A percentile compares a stretch with the other conserved stretches of the same genome.
Evolutionary conservation across 1,284 basidiomycete genomes (phyloP).

Genomic region (Pseudozyma sp.): DNA sequence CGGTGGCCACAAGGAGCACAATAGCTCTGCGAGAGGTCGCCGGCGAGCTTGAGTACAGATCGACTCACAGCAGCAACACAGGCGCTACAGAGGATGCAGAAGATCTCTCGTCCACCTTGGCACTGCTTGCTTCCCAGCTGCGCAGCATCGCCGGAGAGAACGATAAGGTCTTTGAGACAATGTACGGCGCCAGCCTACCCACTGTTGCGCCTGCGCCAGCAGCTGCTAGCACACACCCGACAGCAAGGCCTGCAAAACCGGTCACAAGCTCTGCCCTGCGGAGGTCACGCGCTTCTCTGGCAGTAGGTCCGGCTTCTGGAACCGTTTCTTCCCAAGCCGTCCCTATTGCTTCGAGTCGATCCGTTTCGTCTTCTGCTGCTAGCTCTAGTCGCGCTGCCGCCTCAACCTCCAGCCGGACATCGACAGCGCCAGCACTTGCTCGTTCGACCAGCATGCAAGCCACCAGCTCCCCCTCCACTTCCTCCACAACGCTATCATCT

Average conservation of each 20-base stretch:
- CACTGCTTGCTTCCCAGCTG: constrained; percentile 66
- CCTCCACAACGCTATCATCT: background rate
- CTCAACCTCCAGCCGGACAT: constrained; percentile 7
- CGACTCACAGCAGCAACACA: constrained; percentile 64
- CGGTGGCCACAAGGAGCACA: constrained; percentile 83
- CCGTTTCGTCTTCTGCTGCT: constrained; percentile 19
- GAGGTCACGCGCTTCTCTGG: constrained; percentile 17
- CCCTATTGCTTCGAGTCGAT: constrained; percentile 1
- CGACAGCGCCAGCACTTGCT: constrained; percentile 6
- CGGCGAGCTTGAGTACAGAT: constrained; percentile 72
- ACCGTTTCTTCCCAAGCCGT: background rate
- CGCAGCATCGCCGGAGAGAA: constrained; percentile 70
- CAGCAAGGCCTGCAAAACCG: constrained; percentile 10
- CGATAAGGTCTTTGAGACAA: constrained; percentile 75
- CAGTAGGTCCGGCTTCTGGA: constrained; percentile 4
- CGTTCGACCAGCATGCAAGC: constrained; percentile 37
- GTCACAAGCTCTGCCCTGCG: constrained; percentile 19
- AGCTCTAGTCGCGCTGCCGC: constrained; percentile 3
- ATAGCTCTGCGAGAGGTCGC: constrained; percentile 79
- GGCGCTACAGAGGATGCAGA: constrained; percentile 70
- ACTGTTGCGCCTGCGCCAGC: background rate
- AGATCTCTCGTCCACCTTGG: constrained; percentile 71
- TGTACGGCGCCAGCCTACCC: constrained; percentile 74
- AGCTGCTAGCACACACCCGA: background rate
- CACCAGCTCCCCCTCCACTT: constrained; percentile 15